These are phyloP conservation scores for Juncus effusus DNA, from an alignment of 176 grass and related monocot genomes.

Conservation along the genomic window DNA sequence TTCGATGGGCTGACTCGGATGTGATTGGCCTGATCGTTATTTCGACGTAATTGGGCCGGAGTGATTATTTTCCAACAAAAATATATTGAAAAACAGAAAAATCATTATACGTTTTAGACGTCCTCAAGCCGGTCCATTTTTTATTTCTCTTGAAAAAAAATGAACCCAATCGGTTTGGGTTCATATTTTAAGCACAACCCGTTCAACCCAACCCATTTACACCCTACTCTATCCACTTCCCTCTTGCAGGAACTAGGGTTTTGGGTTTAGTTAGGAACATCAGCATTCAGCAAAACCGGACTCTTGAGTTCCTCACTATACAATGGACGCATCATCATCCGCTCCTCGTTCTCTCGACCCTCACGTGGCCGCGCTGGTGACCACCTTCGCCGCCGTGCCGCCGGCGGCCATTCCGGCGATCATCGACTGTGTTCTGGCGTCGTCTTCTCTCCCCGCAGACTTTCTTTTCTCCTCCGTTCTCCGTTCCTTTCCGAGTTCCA, in stretches of 20 bases:
- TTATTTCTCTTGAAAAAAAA: too few species aligned
- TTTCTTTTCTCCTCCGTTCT: constrained; percentile 70
- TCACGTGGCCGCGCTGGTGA: constrained; percentile 49
- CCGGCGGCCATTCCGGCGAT: constrained; percentile 45
- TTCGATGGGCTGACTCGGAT: too few species aligned
- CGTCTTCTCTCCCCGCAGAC: constrained; percentile 39
- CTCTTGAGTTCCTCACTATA: not conserved
- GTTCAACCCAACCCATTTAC: too few species aligned
- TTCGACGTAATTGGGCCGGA: not conserved
- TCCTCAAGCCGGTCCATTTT: too few species aligned
- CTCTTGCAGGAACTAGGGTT: constrained; percentile 5
- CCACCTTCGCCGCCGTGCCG: constrained; percentile 49
- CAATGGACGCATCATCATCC: constrained; percentile 16
- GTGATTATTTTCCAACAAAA: not conserved
- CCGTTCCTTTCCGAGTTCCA: constrained; percentile 28
- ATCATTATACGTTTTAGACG: too few species aligned
- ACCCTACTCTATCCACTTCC: too few species aligned
- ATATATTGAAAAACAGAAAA: too few species aligned
- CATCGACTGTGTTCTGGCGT: constrained; percentile 72
- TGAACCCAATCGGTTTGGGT: too few species aligned
- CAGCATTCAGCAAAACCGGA: not conserved
- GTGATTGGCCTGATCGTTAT: too few species aligned
- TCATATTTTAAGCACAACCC: too few species aligned
- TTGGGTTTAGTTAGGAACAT: constrained; percentile 22
- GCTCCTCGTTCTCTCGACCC: constrained; percentile 1